phyloP scores from a whole-genome alignment of 345 rosid species.

The Clausena lansium region DNA sequence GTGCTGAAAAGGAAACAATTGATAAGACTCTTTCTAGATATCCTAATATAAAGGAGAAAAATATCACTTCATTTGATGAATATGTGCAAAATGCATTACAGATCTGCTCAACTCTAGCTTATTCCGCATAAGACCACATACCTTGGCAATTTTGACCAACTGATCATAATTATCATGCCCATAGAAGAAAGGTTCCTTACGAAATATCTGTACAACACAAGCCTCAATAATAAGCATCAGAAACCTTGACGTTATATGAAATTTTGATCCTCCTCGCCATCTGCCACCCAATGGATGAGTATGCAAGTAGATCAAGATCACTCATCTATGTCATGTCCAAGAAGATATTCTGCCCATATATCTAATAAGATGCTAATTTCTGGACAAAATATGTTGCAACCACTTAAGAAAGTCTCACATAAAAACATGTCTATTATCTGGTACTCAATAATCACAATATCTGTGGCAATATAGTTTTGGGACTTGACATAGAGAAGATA shows the following conservation, averaged over 20 bases:
- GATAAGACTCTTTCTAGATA: neutral
- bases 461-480: neutral
- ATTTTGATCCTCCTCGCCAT: constrained; percentile 24
- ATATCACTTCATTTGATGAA: neutral
- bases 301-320: constrained; percentile 31
- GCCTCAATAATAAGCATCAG: constrained; percentile 30
- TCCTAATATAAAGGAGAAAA: neutral
- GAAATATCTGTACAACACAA: constrained; percentile 74
- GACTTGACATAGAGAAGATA: neutral
- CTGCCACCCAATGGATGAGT: constrained; percentile 28
- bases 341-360: constrained; percentile 15
- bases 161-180: constrained; percentile 99
- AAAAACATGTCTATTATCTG: constrained; percentile 2
- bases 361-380: constrained; percentile 4
- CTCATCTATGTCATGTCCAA: constrained; percentile 17
- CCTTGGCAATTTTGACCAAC: constrained; percentile 96
- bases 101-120: neutral
- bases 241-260: constrained; percentile 19
- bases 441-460: constrained; percentile 1
- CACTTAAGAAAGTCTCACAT: neutral
- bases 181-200: constrained; percentile 98
- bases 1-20: neutral
- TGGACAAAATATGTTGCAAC: neutral
- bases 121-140: constrained; percentile 24
- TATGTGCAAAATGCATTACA: neutral